A percentile compares a stretch with the other conserved stretches of the same genome.
Evolutionary conservation across 2,329 filamentous ascomycete genomes (phyloP).

Genomic region (Diaporthe australafricana): DNA sequence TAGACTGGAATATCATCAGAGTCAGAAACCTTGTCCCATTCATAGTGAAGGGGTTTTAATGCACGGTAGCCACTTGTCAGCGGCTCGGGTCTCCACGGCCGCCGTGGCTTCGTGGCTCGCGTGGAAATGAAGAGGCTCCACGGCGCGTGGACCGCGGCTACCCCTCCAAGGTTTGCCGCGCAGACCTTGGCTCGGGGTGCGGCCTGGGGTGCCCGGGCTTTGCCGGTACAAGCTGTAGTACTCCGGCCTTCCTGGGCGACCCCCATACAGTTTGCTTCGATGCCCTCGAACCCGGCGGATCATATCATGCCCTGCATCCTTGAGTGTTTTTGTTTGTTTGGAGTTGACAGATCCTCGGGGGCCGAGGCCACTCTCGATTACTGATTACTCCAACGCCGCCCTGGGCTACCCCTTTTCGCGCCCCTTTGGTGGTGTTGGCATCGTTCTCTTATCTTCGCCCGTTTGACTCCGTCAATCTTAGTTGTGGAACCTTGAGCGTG

Average conservation of each 20-base stretch:
- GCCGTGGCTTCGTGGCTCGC: constrained; percentile 13
- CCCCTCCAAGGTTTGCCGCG: constrained; percentile 8
- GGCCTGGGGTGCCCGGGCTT: background rate
- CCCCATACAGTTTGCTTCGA: constrained; percentile 1
- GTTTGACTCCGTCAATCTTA: constrained; percentile 12
- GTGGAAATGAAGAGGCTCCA: constrained; percentile 18
- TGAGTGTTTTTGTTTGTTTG: background rate
- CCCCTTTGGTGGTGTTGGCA: background rate
- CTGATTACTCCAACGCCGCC: background rate
- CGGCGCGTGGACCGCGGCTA: constrained; percentile 7
- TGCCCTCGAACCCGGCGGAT: background rate
- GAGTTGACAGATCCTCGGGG: background rate
- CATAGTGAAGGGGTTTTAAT: background rate
- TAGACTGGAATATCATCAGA: constrained; percentile 6
- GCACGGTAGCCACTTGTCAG: constrained; percentile 19
- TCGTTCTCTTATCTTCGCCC: background rate
- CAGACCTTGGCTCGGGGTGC: constrained; percentile 10
- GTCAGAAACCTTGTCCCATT: constrained; percentile 13
- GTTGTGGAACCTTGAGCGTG: background rate
- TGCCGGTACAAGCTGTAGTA: background rate
- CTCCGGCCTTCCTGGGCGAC: background rate
- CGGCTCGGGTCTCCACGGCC: constrained; percentile 1
- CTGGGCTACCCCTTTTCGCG: constrained; percentile 21
- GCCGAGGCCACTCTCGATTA: constrained; percentile 7
- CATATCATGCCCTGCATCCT: constrained; percentile 10